These are phyloP conservation scores for Euclidium syriacum DNA, from an alignment of 345 rosid species.

Conservation along the genomic window DNA sequence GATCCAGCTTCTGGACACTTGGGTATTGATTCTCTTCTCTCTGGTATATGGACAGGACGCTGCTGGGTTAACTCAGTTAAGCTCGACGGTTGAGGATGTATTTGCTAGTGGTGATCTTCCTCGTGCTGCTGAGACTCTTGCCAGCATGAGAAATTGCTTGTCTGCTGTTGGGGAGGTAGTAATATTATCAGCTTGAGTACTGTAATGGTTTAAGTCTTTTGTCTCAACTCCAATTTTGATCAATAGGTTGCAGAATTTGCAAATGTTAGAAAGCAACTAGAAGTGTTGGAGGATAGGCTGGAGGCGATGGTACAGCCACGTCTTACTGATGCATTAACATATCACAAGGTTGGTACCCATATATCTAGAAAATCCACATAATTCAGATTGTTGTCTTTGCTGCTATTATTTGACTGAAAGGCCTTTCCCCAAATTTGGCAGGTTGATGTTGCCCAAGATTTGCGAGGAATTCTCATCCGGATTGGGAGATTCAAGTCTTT, in stretches of 20 bases:
- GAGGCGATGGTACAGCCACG: conserved; percentile 98
- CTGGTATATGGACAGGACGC: conserved; percentile 60
- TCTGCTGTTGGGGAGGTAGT: conserved; percentile 97
- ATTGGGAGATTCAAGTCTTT: conserved; percentile 94
- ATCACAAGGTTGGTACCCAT: conserved; percentile 57
- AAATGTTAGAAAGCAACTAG: conserved; percentile 87
- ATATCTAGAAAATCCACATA: not conserved
- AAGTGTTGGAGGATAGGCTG: conserved; percentile 88
- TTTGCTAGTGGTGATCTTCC: conserved; percentile 98
- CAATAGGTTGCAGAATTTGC: conserved; percentile 98
- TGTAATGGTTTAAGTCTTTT: not conserved
- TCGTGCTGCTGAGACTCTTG: conserved; percentile 97
- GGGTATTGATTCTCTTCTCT: not conserved
- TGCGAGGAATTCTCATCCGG: conserved; percentile 86
- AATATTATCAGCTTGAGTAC: not conserved
- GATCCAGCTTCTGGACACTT: not conserved
- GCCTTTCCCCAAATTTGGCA: conserved; percentile 24
- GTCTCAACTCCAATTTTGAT: not conserved
- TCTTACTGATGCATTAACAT: conserved; percentile 86
- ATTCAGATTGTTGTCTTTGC: not conserved
- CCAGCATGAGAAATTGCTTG: conserved; percentile 97
- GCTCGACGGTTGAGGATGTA: conserved; percentile 96
- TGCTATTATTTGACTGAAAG: conserved; percentile 16
- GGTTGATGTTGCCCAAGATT: conserved; percentile 93
- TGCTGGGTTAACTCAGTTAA: conserved; percentile 90